phyloP scores from a whole-genome alignment of 345 rosid genomes.

The Camelina sativa region DNA sequence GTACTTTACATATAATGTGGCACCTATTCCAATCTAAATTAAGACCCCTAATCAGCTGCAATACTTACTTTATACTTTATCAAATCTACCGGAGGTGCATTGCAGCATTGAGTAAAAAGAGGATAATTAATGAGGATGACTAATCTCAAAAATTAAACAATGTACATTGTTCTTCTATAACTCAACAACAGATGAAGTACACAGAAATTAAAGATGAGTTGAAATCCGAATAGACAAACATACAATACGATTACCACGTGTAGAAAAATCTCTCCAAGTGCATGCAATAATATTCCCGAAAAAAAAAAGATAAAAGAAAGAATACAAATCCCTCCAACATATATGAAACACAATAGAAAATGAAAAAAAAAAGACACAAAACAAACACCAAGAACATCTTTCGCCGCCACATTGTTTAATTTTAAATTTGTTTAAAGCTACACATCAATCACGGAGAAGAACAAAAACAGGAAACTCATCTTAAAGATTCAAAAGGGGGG shows the following conservation, averaged over 20 bases:
- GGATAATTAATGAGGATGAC: not conserved
- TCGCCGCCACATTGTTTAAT: slow-evolving; percentile 20
- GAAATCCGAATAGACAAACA: slow-evolving; percentile 20
- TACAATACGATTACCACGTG: slow-evolving; percentile 36
- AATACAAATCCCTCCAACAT: not conserved
- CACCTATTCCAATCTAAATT: not conserved
- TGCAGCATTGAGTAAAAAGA: slow-evolving; percentile 5
- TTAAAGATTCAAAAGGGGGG: not conserved
- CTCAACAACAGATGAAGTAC: not conserved
- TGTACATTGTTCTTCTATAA: slow-evolving; percentile 15
- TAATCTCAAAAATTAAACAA: slow-evolving; percentile 1
- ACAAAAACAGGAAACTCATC: not conserved
- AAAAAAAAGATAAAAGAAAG: not conserved
- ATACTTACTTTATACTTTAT: not conserved
- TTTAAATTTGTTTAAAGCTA: not conserved
- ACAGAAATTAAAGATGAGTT: not conserved
- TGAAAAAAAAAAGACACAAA: not conserved
- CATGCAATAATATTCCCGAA: slow-evolving; percentile 30
- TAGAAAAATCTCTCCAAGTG: slow-evolving; percentile 19
- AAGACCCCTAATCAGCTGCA: not conserved
- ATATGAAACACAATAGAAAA: slow-evolving; percentile 1
- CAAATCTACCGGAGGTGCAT: not conserved
- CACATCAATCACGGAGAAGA: not conserved
- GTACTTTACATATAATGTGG: not conserved
- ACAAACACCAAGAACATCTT: slow-evolving; percentile 22